Percentiles rank a stretch among this genome's conserved stretches.
Evolutionary conservation across 306 rosid species (phyloP).

Genomic region (Geum urbanum): DNA sequence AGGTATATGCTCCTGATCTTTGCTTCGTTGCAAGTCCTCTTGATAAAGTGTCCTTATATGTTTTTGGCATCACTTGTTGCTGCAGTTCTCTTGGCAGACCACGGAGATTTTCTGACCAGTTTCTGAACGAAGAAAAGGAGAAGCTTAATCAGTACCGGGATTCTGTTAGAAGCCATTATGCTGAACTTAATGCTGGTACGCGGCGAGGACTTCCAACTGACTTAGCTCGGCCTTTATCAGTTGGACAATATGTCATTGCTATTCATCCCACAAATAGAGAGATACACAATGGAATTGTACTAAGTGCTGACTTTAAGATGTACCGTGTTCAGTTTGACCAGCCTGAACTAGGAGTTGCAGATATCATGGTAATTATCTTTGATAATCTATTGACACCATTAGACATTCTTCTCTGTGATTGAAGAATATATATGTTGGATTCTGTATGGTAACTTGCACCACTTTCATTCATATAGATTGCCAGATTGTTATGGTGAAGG

Average conservation of each 20-base stretch:
- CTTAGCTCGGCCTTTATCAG: constrained; percentile 76
- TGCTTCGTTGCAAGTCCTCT: constrained; percentile 22
- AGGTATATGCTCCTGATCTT: constrained; percentile 53
- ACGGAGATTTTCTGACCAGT: constrained; percentile 79
- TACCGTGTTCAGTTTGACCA: constrained; percentile 77
- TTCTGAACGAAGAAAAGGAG: constrained; percentile 73
- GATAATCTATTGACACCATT: not conserved
- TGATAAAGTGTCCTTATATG: not conserved
- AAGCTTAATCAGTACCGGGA: constrained; percentile 87
- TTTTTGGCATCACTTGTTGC: constrained; percentile 26
- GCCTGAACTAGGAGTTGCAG: constrained; percentile 77
- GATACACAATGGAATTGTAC: constrained; percentile 77
- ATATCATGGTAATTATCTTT: constrained; percentile 61
- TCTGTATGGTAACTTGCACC: not conserved
- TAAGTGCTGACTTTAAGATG: constrained; percentile 62
- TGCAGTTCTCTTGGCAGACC: constrained; percentile 97
- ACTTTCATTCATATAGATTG: not conserved
- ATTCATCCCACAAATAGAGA: constrained; percentile 75
- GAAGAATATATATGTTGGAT: not conserved
- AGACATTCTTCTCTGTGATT: not conserved
- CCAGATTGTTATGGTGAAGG: not conserved
- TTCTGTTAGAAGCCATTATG: constrained; percentile 79
- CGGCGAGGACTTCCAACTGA: constrained; percentile 88
- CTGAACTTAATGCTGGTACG: constrained; percentile 77
- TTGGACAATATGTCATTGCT: constrained; percentile 80